Percentiles rank a stretch among this genome's conserved stretches.
Conservation (phyloP, 2,329 filamentous ascomycete species). For the Alternaria incomplexa region DNA sequence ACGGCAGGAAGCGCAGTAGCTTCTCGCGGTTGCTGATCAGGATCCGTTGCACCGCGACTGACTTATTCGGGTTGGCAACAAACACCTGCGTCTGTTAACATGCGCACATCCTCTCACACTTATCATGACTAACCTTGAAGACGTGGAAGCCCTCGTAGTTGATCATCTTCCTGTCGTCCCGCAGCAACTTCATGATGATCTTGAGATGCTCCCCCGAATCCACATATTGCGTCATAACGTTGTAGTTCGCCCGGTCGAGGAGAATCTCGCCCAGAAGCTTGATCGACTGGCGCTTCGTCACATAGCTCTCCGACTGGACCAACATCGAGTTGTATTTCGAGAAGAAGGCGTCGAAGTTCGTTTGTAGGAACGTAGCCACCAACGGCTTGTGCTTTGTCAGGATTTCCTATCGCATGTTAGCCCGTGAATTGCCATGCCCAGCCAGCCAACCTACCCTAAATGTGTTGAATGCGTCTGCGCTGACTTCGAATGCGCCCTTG, state of each 20-base stretch:
- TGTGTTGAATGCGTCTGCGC: constrained; percentile 95
- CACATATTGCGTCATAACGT: constrained; percentile 97
- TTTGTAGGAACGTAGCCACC: constrained; percentile 83
- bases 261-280: constrained; percentile 95
- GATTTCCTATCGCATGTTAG: constrained; percentile 70
- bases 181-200: constrained; percentile 95
- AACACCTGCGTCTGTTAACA: constrained; percentile 68
- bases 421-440: background rate
- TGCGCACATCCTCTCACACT: background rate
- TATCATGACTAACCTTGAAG: constrained; percentile 71
- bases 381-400: constrained; percentile 92
- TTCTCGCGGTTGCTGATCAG: constrained; percentile 95
- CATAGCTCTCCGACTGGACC: constrained; percentile 92
- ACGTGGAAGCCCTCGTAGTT: constrained; percentile 99
- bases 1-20: constrained; percentile 84
- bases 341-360: constrained; percentile 95
- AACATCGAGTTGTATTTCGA: constrained; percentile 84
- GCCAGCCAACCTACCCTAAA: constrained; percentile 71
- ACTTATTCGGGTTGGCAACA: constrained; percentile 98
- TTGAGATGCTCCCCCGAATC: constrained; percentile 95
- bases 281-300: constrained; percentile 97
- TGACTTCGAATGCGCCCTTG: constrained; percentile 93
- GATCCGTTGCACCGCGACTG: constrained; percentile 92
- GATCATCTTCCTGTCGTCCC: constrained; percentile 97
- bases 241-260: constrained; percentile 94